Base-by-base conservation (phyloP, 2,329 filamentous ascomycete genomes). In the Fusarium bactridioides region DNA sequence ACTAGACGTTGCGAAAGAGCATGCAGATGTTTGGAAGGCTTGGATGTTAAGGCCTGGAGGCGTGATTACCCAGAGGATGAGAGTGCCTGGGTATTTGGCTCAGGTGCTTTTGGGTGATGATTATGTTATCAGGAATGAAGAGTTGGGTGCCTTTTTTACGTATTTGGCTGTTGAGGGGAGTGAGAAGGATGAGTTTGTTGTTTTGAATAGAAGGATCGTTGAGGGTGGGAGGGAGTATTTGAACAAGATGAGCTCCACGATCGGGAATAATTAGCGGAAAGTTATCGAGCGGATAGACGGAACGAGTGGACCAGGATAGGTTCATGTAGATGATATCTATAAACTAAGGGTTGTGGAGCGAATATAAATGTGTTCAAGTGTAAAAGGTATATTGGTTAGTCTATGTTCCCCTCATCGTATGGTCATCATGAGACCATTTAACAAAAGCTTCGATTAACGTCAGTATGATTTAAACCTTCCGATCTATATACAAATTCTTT, bases 11-110 rank as follows among this genome's bases (percentile, higher is more conserved):
- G 73, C 61, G 4, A 50, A 73, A n/a, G 50, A 38, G 3, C 57
- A 77, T 13, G 11, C 55, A 0, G 8, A 10, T 16, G 18, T 62
- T 4, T 77, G 75, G 75, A 31, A 71, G 37, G 57, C 70, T 6
- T 75, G 73, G 23, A 65, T 77, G 27, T 40, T 76, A 0, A 67
- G 70, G 18, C 75, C 75, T 11, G 75, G 69, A 0, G 69, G 67
- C 9, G 72, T 77, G 1, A 50, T 69, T 12, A 57, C 67, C 0
- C 57, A 50, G 47, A 72, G 33, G 0, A 4, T 70, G 33, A 40
- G 45, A 45, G 7, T 67, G 1, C 56, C 35, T 1, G 45, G 61
- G 1, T 51, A 53, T 13, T 3, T 67, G 3, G 16, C 59, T 0
- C 51, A 51, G 2, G 7, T 54, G 4, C 15, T 75, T 1, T 10